Base-by-base conservation (phyloP, 1,284 basidiomycete species). In the Apiotrichum porosum region DNA sequence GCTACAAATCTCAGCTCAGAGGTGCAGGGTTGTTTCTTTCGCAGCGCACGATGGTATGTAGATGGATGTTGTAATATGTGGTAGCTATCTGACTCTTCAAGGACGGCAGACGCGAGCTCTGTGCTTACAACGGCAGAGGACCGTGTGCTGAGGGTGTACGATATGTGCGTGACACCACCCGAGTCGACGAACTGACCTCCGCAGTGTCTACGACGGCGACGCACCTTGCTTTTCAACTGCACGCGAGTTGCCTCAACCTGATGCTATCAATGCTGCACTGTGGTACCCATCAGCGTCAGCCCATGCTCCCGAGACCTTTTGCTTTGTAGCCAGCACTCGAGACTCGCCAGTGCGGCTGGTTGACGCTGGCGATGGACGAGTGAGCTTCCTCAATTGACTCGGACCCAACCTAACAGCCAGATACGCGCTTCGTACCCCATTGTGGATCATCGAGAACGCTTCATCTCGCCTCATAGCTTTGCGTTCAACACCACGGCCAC, bases 391-490 rank as follows among this genome's bases (percentile, higher is more conserved):
- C 26, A 6, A 28, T 12, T 4, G 12, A 1, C 2, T 6, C 21
- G 9, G 6, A 3, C 21, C n/a, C 2, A 10, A 10, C n/a, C 42
- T 48, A 41, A 41, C 54, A 21, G 14, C 3, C 51, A 91, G 88
- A 77, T 87, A 13, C 80, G 91, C n/a, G 91, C 90, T 0, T 89
- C 87, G 1, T 95, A 97, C 67, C 80, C 78, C 33, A 93, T 95
- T 33, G 79, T 95, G 15, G 90, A 95, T 67, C 91, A 97, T 60
- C 78, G 85, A 15, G 92, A 95, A 70, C 80, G 90, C 28, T 82
- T 88, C 51, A 76, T 94, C 39, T 88, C 88, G 0, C 89, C 92
- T 0, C 85, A 90, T 51, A 81, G 81, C 58, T 74, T 95, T 50
- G 78, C 84, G 0, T 94, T 94, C 72, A 87, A 88, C 58, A 65